A percentile compares a stretch with the other conserved stretches of the same genome.
Evolutionary conservation across 495 filamentous ascomycete species (phyloP).

Genomic region (Venustampulla echinocandica): DNA sequence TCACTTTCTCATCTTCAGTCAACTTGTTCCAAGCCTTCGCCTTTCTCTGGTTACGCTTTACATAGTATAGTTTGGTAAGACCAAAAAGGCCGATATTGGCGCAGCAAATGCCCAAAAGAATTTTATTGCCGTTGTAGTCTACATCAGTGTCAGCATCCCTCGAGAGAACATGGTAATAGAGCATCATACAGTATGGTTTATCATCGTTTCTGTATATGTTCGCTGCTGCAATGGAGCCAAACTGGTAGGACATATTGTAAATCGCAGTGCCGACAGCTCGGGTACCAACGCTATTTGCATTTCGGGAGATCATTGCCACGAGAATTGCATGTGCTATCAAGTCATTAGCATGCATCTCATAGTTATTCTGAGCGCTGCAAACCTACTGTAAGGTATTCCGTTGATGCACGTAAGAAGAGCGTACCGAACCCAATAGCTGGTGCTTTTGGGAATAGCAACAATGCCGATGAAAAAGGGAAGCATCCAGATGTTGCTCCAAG

Average conservation of each 20-base stretch:
- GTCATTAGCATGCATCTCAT: background rate
- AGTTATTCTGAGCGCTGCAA: background rate
- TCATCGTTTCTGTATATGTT: conserved; percentile 51
- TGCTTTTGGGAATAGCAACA: conserved; percentile 28
- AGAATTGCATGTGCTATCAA: conserved; percentile 35
- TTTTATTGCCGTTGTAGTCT: conserved; percentile 35
- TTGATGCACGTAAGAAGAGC: conserved; percentile 43
- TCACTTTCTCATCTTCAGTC: background rate
- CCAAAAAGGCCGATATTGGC: conserved; percentile 24
- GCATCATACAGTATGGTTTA: conserved; percentile 47
- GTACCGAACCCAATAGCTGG: conserved; percentile 44
- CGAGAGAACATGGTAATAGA: conserved; percentile 44
- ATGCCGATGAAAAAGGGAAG: conserved; percentile 37
- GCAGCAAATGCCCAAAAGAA: conserved; percentile 22
- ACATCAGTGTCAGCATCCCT: conserved; percentile 30
- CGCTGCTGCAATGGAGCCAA: conserved; percentile 43
- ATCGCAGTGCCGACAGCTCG: conserved; percentile 2
- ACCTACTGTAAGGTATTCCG: conserved; percentile 29
- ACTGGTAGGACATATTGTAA: conserved; percentile 66
- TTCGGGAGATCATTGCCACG: conserved; percentile 38
- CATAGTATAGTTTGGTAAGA: conserved; percentile 36
- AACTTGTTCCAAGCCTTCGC: conserved; percentile 29
- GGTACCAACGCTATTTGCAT: conserved; percentile 36
- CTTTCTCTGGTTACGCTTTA: conserved; percentile 33
- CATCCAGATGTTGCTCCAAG: conserved; percentile 46